phyloP scores from a whole-genome alignment of 495 filamentous ascomycete genomes.

The Pyrenula massariospora region DNA sequence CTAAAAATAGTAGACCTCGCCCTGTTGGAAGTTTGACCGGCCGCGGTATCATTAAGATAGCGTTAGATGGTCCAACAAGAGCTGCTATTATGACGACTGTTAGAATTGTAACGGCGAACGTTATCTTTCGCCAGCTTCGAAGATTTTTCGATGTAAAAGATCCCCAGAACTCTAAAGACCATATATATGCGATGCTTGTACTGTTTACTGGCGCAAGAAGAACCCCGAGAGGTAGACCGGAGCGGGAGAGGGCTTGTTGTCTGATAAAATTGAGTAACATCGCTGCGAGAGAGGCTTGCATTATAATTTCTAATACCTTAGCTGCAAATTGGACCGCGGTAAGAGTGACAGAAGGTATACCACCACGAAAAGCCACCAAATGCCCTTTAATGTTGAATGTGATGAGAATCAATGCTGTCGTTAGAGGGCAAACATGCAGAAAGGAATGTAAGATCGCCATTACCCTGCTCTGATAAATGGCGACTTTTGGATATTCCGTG shows the following conservation, averaged over 20 bases:
- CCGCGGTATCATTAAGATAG: constrained; percentile 9
- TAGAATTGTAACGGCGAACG: not conserved
- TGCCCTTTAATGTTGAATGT: not conserved
- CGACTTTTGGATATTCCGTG: not conserved
- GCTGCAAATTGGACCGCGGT: constrained; percentile 10
- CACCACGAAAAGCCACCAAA: not conserved
- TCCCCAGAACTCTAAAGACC: constrained; percentile 14
- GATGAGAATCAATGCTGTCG: not conserved
- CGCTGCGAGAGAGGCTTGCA: constrained; percentile 10
- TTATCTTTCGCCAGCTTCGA: not conserved
- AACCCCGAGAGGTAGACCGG: constrained; percentile 10
- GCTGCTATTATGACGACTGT: constrained; percentile 7
- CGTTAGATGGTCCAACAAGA: constrained; percentile 12
- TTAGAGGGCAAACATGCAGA: not conserved
- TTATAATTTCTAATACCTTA: constrained; percentile 15
- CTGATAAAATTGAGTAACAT: constrained; percentile 8
- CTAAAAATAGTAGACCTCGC: not conserved
- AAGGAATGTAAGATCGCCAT: not conserved
- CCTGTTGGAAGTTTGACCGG: not conserved
- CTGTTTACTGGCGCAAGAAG: constrained; percentile 13
- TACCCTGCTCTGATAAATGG: not conserved
- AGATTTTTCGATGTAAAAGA: constrained; percentile 1
- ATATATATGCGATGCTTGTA: constrained; percentile 11
- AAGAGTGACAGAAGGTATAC: constrained; percentile 2
- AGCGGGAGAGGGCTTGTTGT: constrained; percentile 3